Base-by-base conservation (phyloP, 768 basidiomycete species). In the Mycena amicta region DNA sequence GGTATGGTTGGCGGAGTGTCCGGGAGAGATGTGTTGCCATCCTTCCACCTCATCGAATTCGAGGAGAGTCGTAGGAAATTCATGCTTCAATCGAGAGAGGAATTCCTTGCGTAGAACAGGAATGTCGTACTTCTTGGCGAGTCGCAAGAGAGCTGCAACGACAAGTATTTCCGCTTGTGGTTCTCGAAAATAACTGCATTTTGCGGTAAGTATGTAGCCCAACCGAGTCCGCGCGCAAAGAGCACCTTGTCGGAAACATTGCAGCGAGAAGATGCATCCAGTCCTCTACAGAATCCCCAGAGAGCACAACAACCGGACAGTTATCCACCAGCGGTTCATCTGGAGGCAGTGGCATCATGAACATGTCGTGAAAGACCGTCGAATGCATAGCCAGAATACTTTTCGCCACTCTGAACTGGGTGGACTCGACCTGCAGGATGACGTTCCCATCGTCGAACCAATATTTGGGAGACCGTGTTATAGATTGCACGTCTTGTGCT, bases 221-320 rank as follows among this genome's bases (percentile, higher is more conserved):
- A 65, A 74, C 66, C 67, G 13, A 8, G 12, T 6, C 52, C 49
- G 30, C 64, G 53, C 27, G 37, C 30, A 15, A 66, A 40, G 63
- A 68, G 22, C 60, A 63, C 22, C 64, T 65, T 2, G 62, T 39
- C 18, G 47, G 47, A 18, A 52, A 52, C 29, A 57, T 46, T 12
- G 51, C 43, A 13, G 11, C 22, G 6, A 57, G 51, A 26, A 57
- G 56, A 26, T 46, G 51, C 20, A 33, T 52, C 18, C 51, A n/a
- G 43, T 57, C 56, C 15, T 31, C 18, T 1, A 13, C 18, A 33
- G 79, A 64, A 74, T 68, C 67, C 6, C 26, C 47, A 5, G 56
- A 49, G 25, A 67, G 51, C 25, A 47, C 23, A 13, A 66, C 47
- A n/a, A 68, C 30, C 13, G 60, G 58, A 41, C 66, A 68, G 29